phyloP scores from a whole-genome alignment of 805 yeast genomes.

The Barnettozyma botsteinii region DNA sequence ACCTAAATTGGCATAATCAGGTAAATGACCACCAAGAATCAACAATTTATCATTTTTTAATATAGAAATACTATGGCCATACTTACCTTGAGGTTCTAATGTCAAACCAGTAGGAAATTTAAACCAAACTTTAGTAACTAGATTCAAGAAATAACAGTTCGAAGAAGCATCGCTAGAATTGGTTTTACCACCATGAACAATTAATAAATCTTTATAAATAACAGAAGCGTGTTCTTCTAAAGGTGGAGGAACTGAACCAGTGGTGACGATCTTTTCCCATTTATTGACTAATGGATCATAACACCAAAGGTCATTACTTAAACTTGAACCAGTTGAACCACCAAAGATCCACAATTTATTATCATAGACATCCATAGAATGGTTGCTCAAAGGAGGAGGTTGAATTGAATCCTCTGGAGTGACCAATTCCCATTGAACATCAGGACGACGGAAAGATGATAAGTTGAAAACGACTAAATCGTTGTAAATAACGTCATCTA shows the following conservation, averaged over 20 bases:
- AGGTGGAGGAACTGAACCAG: constrained; percentile 72
- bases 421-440: constrained; percentile 77
- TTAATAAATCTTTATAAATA: constrained; percentile 69
- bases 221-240: constrained; percentile 90
- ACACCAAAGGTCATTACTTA: constrained; percentile 73
- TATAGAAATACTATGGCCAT: constrained; percentile 85
- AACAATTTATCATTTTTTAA: constrained; percentile 61
- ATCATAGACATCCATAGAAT: constrained; percentile 77
- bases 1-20: constrained; percentile 52
- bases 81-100: constrained; percentile 69
- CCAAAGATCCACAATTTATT: constrained; percentile 85
- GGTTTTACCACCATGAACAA: constrained; percentile 86
- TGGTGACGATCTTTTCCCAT: constrained; percentile 68
- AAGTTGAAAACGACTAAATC: constrained; percentile 85
- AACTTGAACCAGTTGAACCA: constrained; percentile 72
- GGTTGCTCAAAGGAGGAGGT: constrained; percentile 88
- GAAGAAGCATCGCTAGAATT: constrained; percentile 61
- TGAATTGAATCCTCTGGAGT: constrained; percentile 43
- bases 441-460: constrained; percentile 76
- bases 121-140: constrained; percentile 69
- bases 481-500: constrained; percentile 74
- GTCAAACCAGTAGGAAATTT: constrained; percentile 44
- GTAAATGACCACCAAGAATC: constrained; percentile 89
- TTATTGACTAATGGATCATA: constrained; percentile 62
- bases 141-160: constrained; percentile 68